Evolutionary conservation across 306 rosid species (phyloP), one percentile per base, ranked within the genome.

Genomic region (Fagus crenata): DNA sequence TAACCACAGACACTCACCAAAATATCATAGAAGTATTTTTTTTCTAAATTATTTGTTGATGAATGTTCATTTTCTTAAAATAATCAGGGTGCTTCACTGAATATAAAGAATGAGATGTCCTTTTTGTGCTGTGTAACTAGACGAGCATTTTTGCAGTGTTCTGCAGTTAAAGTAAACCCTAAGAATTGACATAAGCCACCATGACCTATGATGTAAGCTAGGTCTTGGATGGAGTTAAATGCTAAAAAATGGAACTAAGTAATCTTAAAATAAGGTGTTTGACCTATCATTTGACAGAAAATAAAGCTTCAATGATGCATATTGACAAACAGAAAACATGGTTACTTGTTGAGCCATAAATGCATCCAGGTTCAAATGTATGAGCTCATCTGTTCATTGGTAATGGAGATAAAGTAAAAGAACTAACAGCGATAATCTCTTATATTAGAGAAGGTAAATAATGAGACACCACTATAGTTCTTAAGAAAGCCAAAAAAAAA

Each of bases 391-490:
- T 28, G 65, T 32, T 58, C 36, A 28, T 58, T 58, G 68, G 18
- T 32, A 33, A 32, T 28, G 68, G 41, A 28, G 18, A 61, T 33
- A 15, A 61, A 35, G 41, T 32, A 61, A 15, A 61, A 35, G 41
- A 61, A 61, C 14, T 40, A 12, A 12, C 68, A 32, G 41, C 7
- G 4, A 31, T 33, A 31, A 8, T 28, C 65, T 58, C 37, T 9
- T 58, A 1, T 58, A 28, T 33, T 12, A 31, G 5, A 59, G 14
- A 12, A 69, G 43, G 55, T 40, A 69, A 53, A 63, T 56, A 7
- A 40, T 75, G 64, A 81, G 67, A 78, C 51, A 54, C 28, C 65
- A 75, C 32, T 8, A 74, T 53, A 58, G 79, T 60, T 7, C 46
- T 56, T 49, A 18, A 32, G 43, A 41, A 41, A 72, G 72, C 40